A percentile compares a stretch with the other conserved stretches of the same genome.
Evolutionary conservation across 2,329 filamentous ascomycete species (phyloP).

Genomic region (Myrmaecium sp.): DNA sequence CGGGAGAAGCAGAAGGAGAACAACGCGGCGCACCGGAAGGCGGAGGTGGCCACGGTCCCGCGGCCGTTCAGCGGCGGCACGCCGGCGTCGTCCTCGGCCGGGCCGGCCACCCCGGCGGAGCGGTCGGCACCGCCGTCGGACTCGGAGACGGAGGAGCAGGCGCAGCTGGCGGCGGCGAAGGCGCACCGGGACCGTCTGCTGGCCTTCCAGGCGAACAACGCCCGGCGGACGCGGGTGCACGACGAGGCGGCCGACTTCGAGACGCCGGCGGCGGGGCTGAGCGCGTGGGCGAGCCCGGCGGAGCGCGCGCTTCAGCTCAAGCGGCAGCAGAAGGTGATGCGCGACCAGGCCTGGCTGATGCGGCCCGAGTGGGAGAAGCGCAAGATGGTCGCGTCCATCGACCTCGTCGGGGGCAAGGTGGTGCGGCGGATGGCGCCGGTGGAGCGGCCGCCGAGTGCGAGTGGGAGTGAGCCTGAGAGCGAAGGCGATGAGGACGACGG

Average conservation of each 20-base stretch:
- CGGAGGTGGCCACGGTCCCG: constrained; percentile 46
- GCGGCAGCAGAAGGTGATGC: constrained; percentile 64
- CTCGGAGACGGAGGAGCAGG: constrained; percentile 30
- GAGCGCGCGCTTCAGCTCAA: constrained; percentile 73
- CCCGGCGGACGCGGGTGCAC: constrained; percentile 63
- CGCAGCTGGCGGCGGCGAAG: constrained; percentile 51
- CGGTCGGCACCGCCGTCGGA: constrained; percentile 20
- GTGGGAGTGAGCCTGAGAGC: too few relatives aligned
- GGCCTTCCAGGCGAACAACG: constrained; percentile 72
- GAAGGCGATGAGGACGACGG: constrained; percentile 33
- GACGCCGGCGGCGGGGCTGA: constrained; percentile 41
- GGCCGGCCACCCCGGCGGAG: constrained; percentile 16
- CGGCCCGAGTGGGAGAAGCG: constrained; percentile 80
- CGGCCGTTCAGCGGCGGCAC: constrained; percentile 36
- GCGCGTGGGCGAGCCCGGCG: constrained; percentile 70
- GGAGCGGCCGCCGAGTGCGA: constrained; percentile 40
- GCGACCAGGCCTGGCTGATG: constrained; percentile 76
- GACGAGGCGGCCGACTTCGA: constrained; percentile 71
- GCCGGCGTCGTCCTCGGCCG: constrained; percentile 8
- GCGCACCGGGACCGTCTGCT: constrained; percentile 70
- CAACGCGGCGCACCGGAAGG: constrained; percentile 48
- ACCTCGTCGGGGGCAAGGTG: constrained; percentile 61
- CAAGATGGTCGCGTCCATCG: constrained; percentile 68
- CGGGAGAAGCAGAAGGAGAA: constrained; percentile 73
- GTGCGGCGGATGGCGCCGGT: constrained; percentile 49